Evolutionary conservation across 2,329 filamentous ascomycete genomes (phyloP), one percentile per base, ranked within the genome.

Genomic region (Aureobasidium melanogenum): DNA sequence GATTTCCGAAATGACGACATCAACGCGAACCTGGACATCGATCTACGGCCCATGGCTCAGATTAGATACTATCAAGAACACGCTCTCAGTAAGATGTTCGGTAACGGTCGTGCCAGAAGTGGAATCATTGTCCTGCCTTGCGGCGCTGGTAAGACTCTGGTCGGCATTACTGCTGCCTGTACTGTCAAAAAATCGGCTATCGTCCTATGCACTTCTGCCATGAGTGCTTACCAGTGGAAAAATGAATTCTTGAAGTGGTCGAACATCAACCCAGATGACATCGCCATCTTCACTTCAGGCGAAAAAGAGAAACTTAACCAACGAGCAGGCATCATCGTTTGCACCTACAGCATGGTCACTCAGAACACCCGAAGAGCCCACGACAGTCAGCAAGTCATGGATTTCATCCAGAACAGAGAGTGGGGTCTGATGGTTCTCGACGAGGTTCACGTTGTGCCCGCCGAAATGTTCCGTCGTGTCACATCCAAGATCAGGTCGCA

Each of bases 271-370:
- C 91, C 92, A 0, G 88, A 93, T 66, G 91, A 97, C 70, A 92
- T 99, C 69, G 91, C 92, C 32, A 86, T 96, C 60, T 99, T 99
- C 74, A 97, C 94, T 0, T 93, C 92, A 0, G 91, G 96, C 67
- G 90, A 90, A 72, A 99, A 99, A 75, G 86, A 87, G 62, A 81
- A 82, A 57, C 96, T 99, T 69, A 86, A 87, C 1, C 85, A 92
- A 54, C 93, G 91, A 70, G 96, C 94, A 1, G 94, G 94, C 71
- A 92, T 99, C 66, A 95, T 99, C 66, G 91, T 99, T 57, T 96
- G 92, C 12, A 99, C 94, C 1, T 99, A 99, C 74, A 94, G 91
- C 63, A 99, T 99, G 94, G 91, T 99, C n/a, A 96, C 91, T 9
- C 89, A 94, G 69, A 91, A 88, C 15, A 84, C 91, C 54, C 88